Conservation (phyloP, 1,139 yeast species). For the Fermentozyma sake region DNA sequence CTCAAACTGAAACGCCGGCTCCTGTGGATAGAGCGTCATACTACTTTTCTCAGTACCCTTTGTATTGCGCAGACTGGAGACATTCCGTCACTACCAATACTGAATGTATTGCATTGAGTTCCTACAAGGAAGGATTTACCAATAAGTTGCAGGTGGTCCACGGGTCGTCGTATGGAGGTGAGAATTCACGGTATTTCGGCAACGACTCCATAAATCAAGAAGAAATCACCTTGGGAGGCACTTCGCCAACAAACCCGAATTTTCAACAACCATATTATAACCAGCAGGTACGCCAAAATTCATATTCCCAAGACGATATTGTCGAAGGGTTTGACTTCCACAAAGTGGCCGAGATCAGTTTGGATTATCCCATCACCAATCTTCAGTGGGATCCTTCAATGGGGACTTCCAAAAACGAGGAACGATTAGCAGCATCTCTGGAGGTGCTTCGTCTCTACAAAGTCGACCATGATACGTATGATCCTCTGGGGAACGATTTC, state of each 20-base stretch:
- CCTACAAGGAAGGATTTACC: conserved; percentile 66
- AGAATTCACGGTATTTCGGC: conserved; percentile 7
- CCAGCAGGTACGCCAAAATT: conserved; percentile 1
- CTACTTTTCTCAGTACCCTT: conserved; percentile 58
- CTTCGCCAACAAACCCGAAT: conserved; percentile 4
- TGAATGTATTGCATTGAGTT: conserved; percentile 59
- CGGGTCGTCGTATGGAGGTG: conserved; percentile 33
- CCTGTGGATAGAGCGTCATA: conserved; percentile 41
- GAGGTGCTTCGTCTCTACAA: conserved; percentile 71
- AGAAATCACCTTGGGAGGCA: too few species aligned
- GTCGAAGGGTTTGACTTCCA: conserved; percentile 45
- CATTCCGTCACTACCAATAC: conserved; percentile 27
- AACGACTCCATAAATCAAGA: too few species aligned
- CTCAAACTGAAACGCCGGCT: conserved; percentile 1
- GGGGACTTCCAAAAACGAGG: conserved; percentile 16
- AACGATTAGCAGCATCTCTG: conserved; percentile 61
- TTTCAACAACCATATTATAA: conserved; percentile 2
- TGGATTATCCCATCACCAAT: conserved; percentile 65
- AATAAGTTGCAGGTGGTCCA: conserved; percentile 51
- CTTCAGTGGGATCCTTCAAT: conserved; percentile 68
- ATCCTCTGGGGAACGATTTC: conserved; percentile 28
- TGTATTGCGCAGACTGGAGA: conserved; percentile 70
- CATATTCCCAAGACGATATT: conserved; percentile 1
- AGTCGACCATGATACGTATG: conserved; percentile 31
- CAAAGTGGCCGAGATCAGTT: conserved; percentile 47